phyloP scores from a whole-genome alignment of 2,329 filamentous ascomycete genomes.

The Sclerotinia trifoliorum region DNA sequence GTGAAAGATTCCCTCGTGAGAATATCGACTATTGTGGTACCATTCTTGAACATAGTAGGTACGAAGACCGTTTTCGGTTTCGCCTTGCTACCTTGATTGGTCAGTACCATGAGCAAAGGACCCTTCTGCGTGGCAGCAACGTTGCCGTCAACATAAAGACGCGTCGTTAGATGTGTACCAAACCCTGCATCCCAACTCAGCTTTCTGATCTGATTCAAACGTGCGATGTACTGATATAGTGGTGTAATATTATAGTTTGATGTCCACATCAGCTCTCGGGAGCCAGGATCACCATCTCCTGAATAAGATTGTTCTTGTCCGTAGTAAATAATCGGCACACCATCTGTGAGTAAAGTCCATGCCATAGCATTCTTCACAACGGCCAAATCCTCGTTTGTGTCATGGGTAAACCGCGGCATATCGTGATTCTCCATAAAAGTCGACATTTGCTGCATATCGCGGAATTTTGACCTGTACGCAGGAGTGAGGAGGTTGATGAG shows the following conservation, averaged over 20 bases:
- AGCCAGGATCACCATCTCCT: conserved; percentile 42
- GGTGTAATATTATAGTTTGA: conserved; percentile 42
- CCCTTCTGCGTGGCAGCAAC: conserved; percentile 24
- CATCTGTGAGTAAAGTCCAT: conserved; percentile 49
- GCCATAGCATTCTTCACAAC: conserved; percentile 48
- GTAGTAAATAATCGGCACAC: conserved; percentile 52
- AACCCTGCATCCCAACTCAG: conserved; percentile 27
- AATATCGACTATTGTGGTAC: conserved; percentile 26
- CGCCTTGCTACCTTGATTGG: conserved; percentile 25
- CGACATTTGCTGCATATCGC: conserved; percentile 43
- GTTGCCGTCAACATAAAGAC: conserved; percentile 22
- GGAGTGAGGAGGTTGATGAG: conserved; percentile 39
- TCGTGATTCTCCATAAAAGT: conserved; percentile 48
- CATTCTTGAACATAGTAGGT: conserved; percentile 22
- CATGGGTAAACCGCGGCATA: conserved; percentile 42
- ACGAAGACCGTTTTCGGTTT: conserved; percentile 15
- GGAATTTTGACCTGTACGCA: conserved; percentile 43
- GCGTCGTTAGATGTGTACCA: conserved; percentile 24
- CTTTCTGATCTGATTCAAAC: conserved; percentile 24
- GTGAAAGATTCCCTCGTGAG: conserved; percentile 26
- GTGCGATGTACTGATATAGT: conserved; percentile 26
- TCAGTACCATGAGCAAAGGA: conserved; percentile 27
- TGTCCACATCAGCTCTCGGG: conserved; percentile 47
- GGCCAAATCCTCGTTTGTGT: conserved; percentile 29
- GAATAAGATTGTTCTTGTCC: conserved; percentile 52